Evolutionary conservation across 257 asterid species (phyloP).

Genomic region (Solanum habrochaites): DNA sequence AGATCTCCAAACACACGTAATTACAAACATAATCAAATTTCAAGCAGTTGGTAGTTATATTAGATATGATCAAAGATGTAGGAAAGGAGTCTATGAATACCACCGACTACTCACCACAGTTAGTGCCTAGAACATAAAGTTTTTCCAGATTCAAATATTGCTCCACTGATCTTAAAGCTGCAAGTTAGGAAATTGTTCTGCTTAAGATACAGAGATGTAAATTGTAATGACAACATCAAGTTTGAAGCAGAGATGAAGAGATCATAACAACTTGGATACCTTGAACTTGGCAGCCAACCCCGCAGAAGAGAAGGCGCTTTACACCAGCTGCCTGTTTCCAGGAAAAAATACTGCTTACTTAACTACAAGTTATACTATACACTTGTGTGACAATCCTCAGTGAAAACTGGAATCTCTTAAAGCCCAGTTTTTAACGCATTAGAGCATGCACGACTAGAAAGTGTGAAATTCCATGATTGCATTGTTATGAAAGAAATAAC

Average conservation of each 20-base stretch:
- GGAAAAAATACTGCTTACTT: neutral
- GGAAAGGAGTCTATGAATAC: neutral
- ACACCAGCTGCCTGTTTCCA: conserved; percentile 87
- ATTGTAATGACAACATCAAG: conserved; percentile 22
- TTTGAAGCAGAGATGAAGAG: neutral
- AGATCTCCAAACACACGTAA: neutral
- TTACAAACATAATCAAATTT: neutral
- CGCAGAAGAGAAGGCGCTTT: conserved; percentile 91
- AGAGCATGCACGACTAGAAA: neutral
- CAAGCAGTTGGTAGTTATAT: neutral
- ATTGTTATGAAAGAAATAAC: neutral
- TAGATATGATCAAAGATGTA: neutral
- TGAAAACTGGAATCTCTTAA: neutral
- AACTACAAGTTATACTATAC: neutral
- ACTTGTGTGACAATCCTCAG: neutral
- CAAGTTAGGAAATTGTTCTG: conserved; percentile 69
- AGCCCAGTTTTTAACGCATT: neutral
- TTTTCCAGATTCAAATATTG: conserved; percentile 86
- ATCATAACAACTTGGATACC: conserved; percentile 31
- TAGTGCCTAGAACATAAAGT: conserved; percentile 94
- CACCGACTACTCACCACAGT: conserved; percentile 54
- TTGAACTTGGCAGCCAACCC: conserved; percentile 99
- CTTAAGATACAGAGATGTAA: conserved; percentile 30
- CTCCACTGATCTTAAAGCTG: conserved; percentile 94
- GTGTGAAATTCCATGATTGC: neutral